Percentiles rank a stretch among this genome's conserved stretches.
Evolutionary conservation across 2,329 filamentous ascomycete genomes (phyloP).

Genomic region (Xylariaceae sp.): DNA sequence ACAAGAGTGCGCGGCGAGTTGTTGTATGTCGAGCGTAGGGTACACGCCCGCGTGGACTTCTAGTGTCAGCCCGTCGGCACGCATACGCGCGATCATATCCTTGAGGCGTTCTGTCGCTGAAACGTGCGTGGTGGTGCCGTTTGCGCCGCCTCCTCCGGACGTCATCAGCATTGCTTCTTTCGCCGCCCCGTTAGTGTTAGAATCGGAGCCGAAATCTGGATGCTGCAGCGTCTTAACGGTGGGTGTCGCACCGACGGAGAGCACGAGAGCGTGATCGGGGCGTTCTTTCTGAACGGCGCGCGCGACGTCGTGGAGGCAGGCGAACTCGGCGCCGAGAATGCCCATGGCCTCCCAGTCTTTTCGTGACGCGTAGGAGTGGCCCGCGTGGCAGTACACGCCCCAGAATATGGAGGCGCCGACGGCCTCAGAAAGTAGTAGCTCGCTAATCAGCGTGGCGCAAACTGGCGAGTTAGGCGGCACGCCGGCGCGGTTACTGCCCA

Average conservation of each 20-base stretch:
- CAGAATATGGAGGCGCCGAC: constrained; percentile 52
- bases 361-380: constrained; percentile 71
- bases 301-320: constrained; percentile 57
- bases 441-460: constrained; percentile 54
- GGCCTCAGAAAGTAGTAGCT: constrained; percentile 52
- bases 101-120: constrained; percentile 48
- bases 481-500: constrained; percentile 75
- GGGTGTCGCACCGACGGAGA: constrained; percentile 80
- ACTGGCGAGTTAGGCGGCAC: constrained; percentile 57
- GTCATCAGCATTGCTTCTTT: constrained; percentile 33
- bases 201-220: constrained; percentile 38
- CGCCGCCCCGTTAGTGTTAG: constrained; percentile 37
- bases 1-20: constrained; percentile 73
- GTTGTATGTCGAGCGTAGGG: constrained; percentile 78
- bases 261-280: constrained; percentile 48
- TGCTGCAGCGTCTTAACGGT: constrained; percentile 73
- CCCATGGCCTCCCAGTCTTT: constrained; percentile 62
- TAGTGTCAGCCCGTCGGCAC: constrained; percentile 52
- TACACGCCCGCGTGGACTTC: constrained; percentile 82
- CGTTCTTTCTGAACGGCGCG: constrained; percentile 41
- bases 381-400: constrained; percentile 77
- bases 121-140: too few species aligned
- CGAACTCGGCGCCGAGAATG: constrained; percentile 57
- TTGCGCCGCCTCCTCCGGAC: constrained; percentile 28
- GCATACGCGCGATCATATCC: constrained; percentile 48